These are phyloP conservation scores for Lactifluus volemus DNA, from an alignment of 768 basidiomycete species.

Conservation along the genomic window DNA sequence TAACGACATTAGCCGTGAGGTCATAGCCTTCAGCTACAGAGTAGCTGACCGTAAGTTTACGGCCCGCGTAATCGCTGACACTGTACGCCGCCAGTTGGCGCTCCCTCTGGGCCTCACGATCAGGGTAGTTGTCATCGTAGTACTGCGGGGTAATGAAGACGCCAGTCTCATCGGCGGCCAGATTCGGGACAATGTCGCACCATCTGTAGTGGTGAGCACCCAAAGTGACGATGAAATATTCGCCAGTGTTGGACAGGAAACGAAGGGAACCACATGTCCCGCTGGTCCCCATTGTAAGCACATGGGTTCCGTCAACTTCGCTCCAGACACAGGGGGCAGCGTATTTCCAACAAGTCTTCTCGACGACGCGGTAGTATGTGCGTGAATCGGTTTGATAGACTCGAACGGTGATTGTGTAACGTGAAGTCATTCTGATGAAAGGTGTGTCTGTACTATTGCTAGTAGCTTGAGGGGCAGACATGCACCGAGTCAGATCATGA, in stretches of 20 bases:
- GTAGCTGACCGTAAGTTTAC: neutral
- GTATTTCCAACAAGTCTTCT: slow-evolving; percentile 29
- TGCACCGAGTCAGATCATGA: neutral
- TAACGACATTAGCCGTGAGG: neutral
- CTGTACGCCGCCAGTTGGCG: neutral
- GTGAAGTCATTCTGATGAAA: slow-evolving; percentile 19
- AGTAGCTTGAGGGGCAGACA: neutral
- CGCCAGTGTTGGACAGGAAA: slow-evolving; percentile 25
- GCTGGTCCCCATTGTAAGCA: slow-evolving; percentile 31
- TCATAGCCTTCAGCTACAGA: neutral
- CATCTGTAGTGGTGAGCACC: slow-evolving; percentile 35
- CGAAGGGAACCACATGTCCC: slow-evolving; percentile 34
- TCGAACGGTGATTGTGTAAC: slow-evolving; percentile 21
- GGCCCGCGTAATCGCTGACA: neutral
- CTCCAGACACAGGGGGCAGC: slow-evolving; percentile 25
- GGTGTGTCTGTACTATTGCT: neutral
- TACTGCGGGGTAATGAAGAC: slow-evolving; percentile 2
- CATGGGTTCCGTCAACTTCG: slow-evolving; percentile 16
- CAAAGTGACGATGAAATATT: slow-evolving; percentile 28
- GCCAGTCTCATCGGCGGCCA: slow-evolving; percentile 12
- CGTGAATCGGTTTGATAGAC: slow-evolving; percentile 19
- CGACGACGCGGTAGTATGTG: slow-evolving; percentile 26
- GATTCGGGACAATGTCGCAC: slow-evolving; percentile 31
- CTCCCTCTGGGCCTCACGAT: neutral
- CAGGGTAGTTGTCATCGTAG: neutral